A percentile compares a stretch with the other conserved stretches of the same genome.
These are phyloP conservation scores for Friedmanniomyces endolithicus DNA, from an alignment of 495 filamentous ascomycete species.

Conservation along the genomic window DNA sequence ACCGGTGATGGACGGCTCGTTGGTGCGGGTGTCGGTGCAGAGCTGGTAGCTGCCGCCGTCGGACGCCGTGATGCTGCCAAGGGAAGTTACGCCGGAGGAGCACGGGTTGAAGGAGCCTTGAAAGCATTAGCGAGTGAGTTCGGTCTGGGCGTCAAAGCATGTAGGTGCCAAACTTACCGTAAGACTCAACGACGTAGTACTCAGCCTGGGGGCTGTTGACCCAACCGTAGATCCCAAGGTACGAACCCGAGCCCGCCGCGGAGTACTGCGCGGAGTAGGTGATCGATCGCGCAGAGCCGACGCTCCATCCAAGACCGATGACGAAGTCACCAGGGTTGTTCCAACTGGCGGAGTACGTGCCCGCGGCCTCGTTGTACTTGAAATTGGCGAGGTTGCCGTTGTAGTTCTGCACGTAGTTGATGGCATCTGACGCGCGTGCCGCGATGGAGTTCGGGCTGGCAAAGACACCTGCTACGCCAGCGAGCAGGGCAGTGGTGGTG, in stretches of 20 bases:
- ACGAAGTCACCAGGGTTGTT: slow-evolving; percentile 3
- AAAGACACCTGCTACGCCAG: neutral
- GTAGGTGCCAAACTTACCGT: neutral
- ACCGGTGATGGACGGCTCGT: slow-evolving; percentile 14
- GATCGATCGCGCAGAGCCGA: slow-evolving; percentile 14
- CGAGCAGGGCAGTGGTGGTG: slow-evolving; percentile 1
- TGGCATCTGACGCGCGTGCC: neutral
- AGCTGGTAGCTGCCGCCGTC: slow-evolving; percentile 12
- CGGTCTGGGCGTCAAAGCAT: neutral
- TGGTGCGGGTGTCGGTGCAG: slow-evolving; percentile 11
- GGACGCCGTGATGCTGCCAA: slow-evolving; percentile 24
- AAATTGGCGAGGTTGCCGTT: slow-evolving; percentile 3
- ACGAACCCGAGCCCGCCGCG: slow-evolving; percentile 36
- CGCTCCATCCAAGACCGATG: slow-evolving; percentile 1
- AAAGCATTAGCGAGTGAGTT: neutral
- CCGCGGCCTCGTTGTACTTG: slow-evolving; percentile 3
- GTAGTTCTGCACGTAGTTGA: slow-evolving; percentile 11
- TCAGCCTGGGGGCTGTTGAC: slow-evolving; percentile 10
- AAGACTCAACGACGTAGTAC: slow-evolving; percentile 14
- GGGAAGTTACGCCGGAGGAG: slow-evolving; percentile 34
- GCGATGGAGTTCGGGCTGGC: neutral
- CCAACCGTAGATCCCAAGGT: slow-evolving; percentile 30
- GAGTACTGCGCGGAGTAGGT: slow-evolving; percentile 40
- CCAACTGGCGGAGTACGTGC: slow-evolving; percentile 6
- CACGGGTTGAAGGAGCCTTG: slow-evolving; percentile 39